Base-by-base conservation (phyloP, 1,284 basidiomycete species). In the Ganoderma lingzhi region DNA sequence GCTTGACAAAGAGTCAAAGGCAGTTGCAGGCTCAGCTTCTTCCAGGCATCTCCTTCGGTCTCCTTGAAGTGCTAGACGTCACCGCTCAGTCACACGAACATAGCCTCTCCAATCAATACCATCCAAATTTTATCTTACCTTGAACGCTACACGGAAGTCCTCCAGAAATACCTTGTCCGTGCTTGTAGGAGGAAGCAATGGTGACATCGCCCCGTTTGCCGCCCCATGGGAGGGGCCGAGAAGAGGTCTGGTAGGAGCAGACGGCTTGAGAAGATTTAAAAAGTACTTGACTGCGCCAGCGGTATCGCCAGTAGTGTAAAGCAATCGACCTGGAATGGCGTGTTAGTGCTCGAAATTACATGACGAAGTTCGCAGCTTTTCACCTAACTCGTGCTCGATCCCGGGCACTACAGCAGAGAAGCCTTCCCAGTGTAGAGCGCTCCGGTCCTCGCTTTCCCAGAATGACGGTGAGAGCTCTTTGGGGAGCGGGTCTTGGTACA, bases 281-380 rank as follows among this genome's bases (percentile, higher is more conserved):
- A 95, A 94, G 65, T 88, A 83, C 56, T 83, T 82, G 59, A 95
- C 88, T n/a, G 93, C 92, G 23, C 84, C 86, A 65, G 84, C 83
- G 19, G 90, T 86, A 76, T 94, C 88, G 9, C 93, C 93, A 32
- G 90, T 93, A 0, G 91, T 93, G 75, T 95, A 95, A 65, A 93
- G 79, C 63, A 95, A 75, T 56, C 93, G 86, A 62, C 92, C 93
- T 94, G 66, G 28, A 5, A 9, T 30, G 39, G 19, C 30, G n/a
- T 41, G 8, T 37, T 15, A 17, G 45, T 63, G 9, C 17, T 15
- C 14, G 10, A 2, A 6, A 6, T n/a, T 8, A 48, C 14, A 44
- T 35, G 14, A 56, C 3, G 14, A 77, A 80, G 48, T 78, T 90
- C 93, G 92, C 74, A 95, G 80, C 23, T 93, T 88, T 79, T 45